Percentiles rank a stretch among this genome's conserved stretches.
Evolutionary conservation across 2,329 filamentous ascomycete genomes (phyloP).

Genomic region (Aurifilum marmelostoma): DNA sequence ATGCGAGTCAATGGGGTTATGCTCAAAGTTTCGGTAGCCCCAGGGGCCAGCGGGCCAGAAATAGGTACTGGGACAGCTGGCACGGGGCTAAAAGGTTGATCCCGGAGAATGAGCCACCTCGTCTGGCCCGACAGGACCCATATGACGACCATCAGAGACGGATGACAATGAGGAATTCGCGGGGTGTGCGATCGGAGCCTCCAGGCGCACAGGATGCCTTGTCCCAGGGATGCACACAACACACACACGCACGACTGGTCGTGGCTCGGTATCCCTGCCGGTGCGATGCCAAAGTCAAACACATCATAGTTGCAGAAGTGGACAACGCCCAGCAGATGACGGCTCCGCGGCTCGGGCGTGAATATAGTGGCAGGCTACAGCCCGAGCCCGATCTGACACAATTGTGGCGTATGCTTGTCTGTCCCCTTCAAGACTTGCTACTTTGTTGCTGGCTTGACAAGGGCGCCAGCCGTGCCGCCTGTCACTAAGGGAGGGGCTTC

Average conservation of each 20-base stretch:
- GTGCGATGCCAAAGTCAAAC: background rate
- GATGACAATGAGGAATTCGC: background rate
- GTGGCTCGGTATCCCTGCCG: background rate
- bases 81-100: background rate
- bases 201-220: background rate
- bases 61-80: conserved; percentile 3
- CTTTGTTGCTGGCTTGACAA: background rate
- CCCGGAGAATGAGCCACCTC: background rate
- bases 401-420: background rate
- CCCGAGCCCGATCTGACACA: background rate
- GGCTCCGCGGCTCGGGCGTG: too few relatives aligned
- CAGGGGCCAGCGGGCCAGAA: background rate
- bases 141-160: background rate
- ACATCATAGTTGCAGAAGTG: background rate
- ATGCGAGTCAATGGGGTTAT: conserved; percentile 7
- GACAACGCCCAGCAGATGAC: background rate
- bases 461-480: conserved; percentile 3
- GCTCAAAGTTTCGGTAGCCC: conserved; percentile 4
- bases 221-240: background rate
- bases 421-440: background rate
- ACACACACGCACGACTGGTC: background rate
- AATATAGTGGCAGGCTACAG: background rate
- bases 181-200: background rate
- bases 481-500: background rate
- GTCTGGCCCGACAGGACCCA: background rate